phyloP scores from a whole-genome alignment of 1,284 basidiomycete genomes.

The Gomphus bonarii region DNA sequence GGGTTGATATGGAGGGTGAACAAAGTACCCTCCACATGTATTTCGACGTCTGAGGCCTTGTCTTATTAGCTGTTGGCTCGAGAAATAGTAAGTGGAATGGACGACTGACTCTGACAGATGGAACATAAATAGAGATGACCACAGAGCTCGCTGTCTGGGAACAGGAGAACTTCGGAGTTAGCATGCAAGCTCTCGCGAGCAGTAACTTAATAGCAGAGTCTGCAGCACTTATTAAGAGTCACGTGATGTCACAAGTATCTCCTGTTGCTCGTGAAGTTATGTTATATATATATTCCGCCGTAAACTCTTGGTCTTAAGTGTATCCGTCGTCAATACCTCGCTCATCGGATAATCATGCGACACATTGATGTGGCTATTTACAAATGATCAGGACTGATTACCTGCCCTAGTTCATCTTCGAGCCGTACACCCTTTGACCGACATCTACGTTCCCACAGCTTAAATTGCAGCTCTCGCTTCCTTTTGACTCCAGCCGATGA shows the following conservation, averaged over 20 bases:
- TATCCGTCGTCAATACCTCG: too few species aligned
- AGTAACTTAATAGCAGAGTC: not conserved
- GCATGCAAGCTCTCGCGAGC: constrained; percentile 35
- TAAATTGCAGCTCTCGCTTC: constrained; percentile 1
- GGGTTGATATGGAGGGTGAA: constrained; percentile 71
- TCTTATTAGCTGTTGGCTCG: constrained; percentile 7
- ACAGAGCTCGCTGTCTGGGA: constrained; percentile 53
- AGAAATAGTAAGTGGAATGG: constrained; percentile 6
- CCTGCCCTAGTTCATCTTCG: not conserved
- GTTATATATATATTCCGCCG: too few species aligned
- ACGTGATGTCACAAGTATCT: not conserved
- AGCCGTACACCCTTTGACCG: constrained; percentile 1
- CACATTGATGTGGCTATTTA: not conserved
- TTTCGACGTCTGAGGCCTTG: constrained; percentile 71
- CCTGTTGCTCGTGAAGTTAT: too few species aligned
- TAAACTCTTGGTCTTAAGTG: too few species aligned
- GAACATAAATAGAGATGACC: constrained; percentile 58
- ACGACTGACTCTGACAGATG: constrained; percentile 60
- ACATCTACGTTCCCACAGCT: constrained; percentile 1
- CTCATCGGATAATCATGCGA: too few species aligned
- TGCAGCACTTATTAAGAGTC: not conserved
- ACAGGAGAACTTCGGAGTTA: constrained; percentile 72
- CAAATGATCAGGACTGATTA: not conserved
- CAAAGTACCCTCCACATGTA: constrained; percentile 58
- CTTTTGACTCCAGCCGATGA: not conserved